Evolutionary conservation across 1,284 basidiomycete species (phyloP).

Genomic region (Heterobasidion occidentale): DNA sequence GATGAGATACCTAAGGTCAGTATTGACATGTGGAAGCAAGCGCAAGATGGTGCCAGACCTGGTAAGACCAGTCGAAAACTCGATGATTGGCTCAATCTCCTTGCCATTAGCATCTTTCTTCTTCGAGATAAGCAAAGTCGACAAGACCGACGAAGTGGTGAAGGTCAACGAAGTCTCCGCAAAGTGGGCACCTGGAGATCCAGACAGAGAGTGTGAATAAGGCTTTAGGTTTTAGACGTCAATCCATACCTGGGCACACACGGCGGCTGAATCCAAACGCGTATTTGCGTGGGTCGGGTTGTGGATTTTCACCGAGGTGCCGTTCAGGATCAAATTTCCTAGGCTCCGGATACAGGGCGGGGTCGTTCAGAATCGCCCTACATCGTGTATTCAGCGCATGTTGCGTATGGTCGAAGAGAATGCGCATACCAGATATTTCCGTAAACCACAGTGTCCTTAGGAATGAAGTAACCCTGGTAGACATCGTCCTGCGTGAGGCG

Average conservation of each 20-base stretch:
- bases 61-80: background rate
- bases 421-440: conserved; percentile 12
- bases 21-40: no score
- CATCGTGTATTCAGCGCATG: background rate
- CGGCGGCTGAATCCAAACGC: conserved; percentile 7
- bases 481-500: conserved; percentile 11
- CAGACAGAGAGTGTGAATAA: no score
- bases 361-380: conserved; percentile 12
- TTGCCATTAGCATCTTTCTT: conserved; percentile 7
- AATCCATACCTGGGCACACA: conserved; percentile 1
- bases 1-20: no score
- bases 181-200: conserved; percentile 4
- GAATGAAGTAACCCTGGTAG: conserved; percentile 15
- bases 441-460: conserved; percentile 11
- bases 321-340: conserved; percentile 12
- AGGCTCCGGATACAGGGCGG: conserved; percentile 10
- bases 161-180: conserved; percentile 10
- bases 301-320: background rate
- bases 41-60: background rate
- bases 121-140: conserved; percentile 8
- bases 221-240: background rate
- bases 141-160: conserved; percentile 7
- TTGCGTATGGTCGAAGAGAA: background rate
- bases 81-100: conserved; percentile 8
- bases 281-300: background rate